A percentile compares a stretch with the other conserved stretches of the same genome.
phyloP scores from a whole-genome alignment of 352 stramenopile genomes.

The Blastocystis sp. region DNA sequence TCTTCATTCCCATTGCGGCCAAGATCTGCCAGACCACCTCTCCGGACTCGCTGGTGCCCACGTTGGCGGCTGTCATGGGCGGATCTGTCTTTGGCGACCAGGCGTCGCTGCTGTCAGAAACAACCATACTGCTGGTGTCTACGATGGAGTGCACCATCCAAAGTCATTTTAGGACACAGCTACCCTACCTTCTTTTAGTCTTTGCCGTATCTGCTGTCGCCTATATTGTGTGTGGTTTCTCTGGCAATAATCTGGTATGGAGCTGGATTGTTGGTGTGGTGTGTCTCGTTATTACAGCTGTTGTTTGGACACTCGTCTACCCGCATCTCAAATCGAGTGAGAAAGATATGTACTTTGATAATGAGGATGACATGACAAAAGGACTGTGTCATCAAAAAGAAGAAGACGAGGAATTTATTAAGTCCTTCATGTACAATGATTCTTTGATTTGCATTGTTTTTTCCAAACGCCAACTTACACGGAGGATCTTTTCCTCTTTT shows the following conservation, averaged over 20 bases:
- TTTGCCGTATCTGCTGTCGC: not conserved
- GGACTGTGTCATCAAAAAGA: not conserved
- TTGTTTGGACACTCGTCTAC: not conserved
- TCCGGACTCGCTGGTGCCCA: not conserved
- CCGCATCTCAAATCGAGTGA: constrained; percentile 13
- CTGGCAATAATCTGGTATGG: not conserved
- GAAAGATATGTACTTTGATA: constrained; percentile 38
- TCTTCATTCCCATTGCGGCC: constrained; percentile 54
- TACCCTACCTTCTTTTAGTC: constrained; percentile 15
- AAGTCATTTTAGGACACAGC: constrained; percentile 41
- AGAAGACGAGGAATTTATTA: constrained; percentile 33
- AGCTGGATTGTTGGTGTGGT: not conserved
- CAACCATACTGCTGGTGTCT: constrained; percentile 67
- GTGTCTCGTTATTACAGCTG: not conserved
- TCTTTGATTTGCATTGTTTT: constrained; percentile 1
- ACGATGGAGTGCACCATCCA: constrained; percentile 55
- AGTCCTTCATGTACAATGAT: constrained; percentile 59
- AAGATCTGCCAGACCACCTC: constrained; percentile 35
- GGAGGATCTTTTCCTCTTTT: not conserved
- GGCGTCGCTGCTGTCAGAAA: constrained; percentile 83
- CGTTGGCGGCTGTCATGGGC: constrained; percentile 66
- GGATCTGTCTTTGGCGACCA: constrained; percentile 80
- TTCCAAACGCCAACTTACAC: not conserved
- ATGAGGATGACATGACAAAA: constrained; percentile 38
- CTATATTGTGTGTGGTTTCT: constrained; percentile 39